Base-by-base conservation (phyloP, 2,329 filamentous ascomycete species). In the Alternaria gansuensis region DNA sequence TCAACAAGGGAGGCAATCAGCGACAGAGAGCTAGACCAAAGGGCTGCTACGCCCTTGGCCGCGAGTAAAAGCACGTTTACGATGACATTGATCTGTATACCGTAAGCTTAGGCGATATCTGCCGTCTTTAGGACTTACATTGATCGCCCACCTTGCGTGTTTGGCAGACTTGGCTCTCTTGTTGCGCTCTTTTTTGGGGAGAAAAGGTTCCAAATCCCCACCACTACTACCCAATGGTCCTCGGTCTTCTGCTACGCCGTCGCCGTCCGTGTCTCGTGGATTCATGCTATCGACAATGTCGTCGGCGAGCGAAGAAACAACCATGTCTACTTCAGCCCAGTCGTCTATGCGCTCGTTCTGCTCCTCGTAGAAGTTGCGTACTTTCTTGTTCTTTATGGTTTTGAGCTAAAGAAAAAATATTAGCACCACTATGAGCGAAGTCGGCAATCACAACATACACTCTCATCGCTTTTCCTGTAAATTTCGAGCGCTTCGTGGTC, bases 1-100 rank as follows among this genome's bases (percentile, higher is more conserved):
- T 89, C 86, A 13, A 87, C 84, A 9, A 87, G 79, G 21, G 84
- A 87, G 10, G 86, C 86, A 33, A 88, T 83, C 17, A 88, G 79
- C 1, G 86, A 88, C 6, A 88, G 79, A 1, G 86, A 88, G 46
- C 77, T 82, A 2, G 85, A 86, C 62, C 81, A 82, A 39, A 84
- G 76, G 17, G 84, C 84, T 13, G 85, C 85, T 13, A 82, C 76
- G 44, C 84, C 79, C 68, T 88, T 88, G 4, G 83, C 84, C 9
- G 79, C 75, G 3, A 88, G 77, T 2, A 88, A 79, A 45, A 86
- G 67, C 39, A 87, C 80, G 64, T 88, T 88, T 37, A 85, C 85
- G n/a, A 83, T 71, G 6, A 88, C 81, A 60, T 88, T 88, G 69
- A 87, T 81, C 79, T 81, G 56, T 1, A 17, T 33, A 4, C 5